Percentiles rank a stretch among this genome's conserved stretches.
Conservation (phyloP, 768 basidiomycete genomes). For the Rhizopogon rudus region DNA sequence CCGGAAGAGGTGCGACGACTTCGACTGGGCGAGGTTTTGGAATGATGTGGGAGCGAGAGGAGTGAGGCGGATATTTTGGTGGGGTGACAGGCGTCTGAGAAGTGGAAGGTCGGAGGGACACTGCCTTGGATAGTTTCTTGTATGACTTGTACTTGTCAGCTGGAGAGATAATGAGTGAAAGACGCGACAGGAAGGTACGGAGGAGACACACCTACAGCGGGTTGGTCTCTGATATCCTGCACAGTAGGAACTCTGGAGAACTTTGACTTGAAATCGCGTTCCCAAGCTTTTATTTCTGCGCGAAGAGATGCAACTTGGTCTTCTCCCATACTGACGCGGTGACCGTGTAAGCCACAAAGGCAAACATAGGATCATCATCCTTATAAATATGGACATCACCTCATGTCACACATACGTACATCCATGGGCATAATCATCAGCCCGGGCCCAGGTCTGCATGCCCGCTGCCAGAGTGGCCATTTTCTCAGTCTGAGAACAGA, state of each 20-base stretch:
- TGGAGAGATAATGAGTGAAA: constrained; percentile 26
- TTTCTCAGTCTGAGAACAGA: background rate
- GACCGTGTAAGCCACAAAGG: background rate
- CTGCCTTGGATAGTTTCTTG: constrained; percentile 63
- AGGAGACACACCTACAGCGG: constrained; percentile 52
- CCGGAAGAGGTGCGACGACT: constrained; percentile 45
- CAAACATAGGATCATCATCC: background rate
- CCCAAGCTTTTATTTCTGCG: constrained; percentile 75
- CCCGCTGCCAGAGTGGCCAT: background rate
- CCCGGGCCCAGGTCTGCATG: background rate
- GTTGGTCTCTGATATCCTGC: constrained; percentile 64
- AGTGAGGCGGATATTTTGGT: constrained; percentile 23
- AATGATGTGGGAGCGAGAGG: constrained; percentile 25
- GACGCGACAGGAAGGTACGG: background rate
- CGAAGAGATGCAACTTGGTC: constrained; percentile 34
- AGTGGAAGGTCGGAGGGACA: constrained; percentile 24
- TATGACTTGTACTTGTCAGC: constrained; percentile 80
- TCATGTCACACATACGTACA: background rate
- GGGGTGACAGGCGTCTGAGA: constrained; percentile 27
- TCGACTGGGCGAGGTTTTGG: constrained; percentile 49
- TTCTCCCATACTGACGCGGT: constrained; percentile 10
- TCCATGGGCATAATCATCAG: background rate
- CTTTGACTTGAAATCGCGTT: constrained; percentile 54
- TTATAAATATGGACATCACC: background rate
- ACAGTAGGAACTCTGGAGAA: constrained; percentile 59